Evolutionary conservation across 2,329 filamentous ascomycete species (phyloP).

Genomic region (Xylaria sp.): DNA sequence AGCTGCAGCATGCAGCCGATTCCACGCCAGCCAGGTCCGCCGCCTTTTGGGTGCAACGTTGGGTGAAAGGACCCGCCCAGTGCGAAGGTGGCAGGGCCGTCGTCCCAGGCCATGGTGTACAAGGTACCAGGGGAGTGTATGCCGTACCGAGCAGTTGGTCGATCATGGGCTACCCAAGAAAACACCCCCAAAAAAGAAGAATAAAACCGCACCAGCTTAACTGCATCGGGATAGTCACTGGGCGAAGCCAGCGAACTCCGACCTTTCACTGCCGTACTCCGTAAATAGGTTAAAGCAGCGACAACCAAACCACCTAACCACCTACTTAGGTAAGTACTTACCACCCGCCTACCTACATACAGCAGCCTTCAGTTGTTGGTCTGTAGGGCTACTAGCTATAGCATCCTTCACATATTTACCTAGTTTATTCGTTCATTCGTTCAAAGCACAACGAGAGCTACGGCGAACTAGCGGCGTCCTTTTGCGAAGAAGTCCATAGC

Average conservation of each 20-base stretch:
- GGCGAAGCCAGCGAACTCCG: background rate
- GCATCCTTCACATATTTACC: background rate
- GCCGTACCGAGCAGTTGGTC: constrained; percentile 32
- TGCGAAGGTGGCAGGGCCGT: constrained; percentile 36
- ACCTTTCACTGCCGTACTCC: constrained; percentile 1
- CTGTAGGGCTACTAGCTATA: constrained; percentile 20
- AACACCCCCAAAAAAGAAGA: background rate
- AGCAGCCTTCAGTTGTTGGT: constrained; percentile 8
- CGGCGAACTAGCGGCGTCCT: background rate
- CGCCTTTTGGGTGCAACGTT: constrained; percentile 47
- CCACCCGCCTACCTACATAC: background rate
- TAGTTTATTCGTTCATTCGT: background rate
- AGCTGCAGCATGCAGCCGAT: constrained; percentile 38
- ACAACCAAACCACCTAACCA: constrained; percentile 11
- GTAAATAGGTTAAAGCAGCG: constrained; percentile 35
- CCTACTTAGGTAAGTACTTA: background rate
- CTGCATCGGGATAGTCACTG: constrained; percentile 10
- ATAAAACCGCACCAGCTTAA: constrained; percentile 20
- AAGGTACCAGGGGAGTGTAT: constrained; percentile 11
- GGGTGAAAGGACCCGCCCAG: constrained; percentile 39
- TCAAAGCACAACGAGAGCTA: background rate
- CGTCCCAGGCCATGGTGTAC: constrained; percentile 12
- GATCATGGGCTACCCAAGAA: constrained; percentile 18
- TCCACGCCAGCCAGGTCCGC: constrained; percentile 34
- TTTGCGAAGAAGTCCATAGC: background rate